Conservation (phyloP, 768 basidiomycete genomes). For the Paxillus involutus region DNA sequence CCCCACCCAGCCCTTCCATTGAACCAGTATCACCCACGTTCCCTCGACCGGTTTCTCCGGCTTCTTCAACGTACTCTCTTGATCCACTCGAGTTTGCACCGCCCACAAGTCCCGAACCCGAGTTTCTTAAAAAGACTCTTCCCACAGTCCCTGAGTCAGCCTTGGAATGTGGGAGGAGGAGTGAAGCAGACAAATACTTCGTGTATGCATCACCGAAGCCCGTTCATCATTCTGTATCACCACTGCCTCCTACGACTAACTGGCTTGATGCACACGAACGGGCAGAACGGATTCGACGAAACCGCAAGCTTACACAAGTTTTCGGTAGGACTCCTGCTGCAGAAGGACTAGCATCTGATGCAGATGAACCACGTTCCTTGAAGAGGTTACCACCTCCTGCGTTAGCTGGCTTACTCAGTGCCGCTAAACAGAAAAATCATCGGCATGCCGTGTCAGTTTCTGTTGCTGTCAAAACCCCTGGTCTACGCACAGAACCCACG, state of each 20-base stretch:
- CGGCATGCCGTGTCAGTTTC: conserved; percentile 33
- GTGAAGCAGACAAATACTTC: conserved; percentile 25
- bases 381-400: conserved; percentile 26
- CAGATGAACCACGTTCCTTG: conserved; percentile 22
- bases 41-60: conserved; percentile 19
- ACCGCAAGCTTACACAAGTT: conserved; percentile 79
- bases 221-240: conserved; percentile 5
- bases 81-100: conserved; percentile 30
- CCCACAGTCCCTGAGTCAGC: conserved; percentile 48
- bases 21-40: conserved; percentile 8
- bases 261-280: conserved; percentile 63
- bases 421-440: conserved; percentile 28
- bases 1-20: conserved; percentile 24
- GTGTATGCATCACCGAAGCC: conserved; percentile 29
- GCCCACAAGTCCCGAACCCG: conserved; percentile 10
- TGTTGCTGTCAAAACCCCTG: conserved; percentile 19
- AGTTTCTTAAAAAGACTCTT: conserved; percentile 35
- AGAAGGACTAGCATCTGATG: conserved; percentile 30
- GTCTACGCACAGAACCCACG: conserved; percentile 21
- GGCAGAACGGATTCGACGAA: conserved; percentile 68
- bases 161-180: conserved; percentile 35
- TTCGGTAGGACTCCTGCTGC: conserved; percentile 67
- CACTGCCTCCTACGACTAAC: conserved; percentile 67
- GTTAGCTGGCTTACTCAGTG: conserved; percentile 24
- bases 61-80: conserved; percentile 29